Percentiles rank a stretch among this genome's conserved stretches.
Conservation (phyloP, 257 asterid species). For the Agastache rugosa region DNA sequence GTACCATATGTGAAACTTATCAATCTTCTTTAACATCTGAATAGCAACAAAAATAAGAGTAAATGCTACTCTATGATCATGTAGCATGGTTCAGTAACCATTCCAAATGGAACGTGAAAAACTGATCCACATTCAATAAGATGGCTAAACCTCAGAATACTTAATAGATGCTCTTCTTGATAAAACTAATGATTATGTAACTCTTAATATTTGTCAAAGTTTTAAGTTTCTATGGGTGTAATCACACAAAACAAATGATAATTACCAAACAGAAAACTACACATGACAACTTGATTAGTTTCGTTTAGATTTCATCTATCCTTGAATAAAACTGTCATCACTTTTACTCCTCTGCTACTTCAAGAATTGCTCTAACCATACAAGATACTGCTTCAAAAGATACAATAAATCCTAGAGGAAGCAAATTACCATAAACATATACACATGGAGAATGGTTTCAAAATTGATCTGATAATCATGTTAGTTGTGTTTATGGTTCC, state of each 20-base stretch:
- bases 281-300: neutral
- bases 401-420: constrained; percentile 11
- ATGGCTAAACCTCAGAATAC: neutral
- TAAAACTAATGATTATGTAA: neutral
- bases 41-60: neutral
- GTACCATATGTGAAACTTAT: constrained; percentile 10
- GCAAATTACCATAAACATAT: neutral
- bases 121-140: neutral
- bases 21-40: constrained; percentile 20
- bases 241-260: neutral
- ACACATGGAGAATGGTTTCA: neutral
- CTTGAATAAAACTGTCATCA: constrained; percentile 8
- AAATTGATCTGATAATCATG: neutral
- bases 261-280: neutral
- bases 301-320: neutral
- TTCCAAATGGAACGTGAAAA: neutral
- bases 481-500: constrained; percentile 19
- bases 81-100: constrained; percentile 1
- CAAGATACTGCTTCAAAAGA: constrained; percentile 16
- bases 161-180: neutral
- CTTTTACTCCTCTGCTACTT: constrained; percentile 14
- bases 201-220: neutral
- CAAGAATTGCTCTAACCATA: neutral
- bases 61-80: constrained; percentile 9
- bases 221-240: neutral